Evolutionary conservation across 768 basidiomycete genomes (phyloP).

Genomic region (Boletus vermiculosoides): DNA sequence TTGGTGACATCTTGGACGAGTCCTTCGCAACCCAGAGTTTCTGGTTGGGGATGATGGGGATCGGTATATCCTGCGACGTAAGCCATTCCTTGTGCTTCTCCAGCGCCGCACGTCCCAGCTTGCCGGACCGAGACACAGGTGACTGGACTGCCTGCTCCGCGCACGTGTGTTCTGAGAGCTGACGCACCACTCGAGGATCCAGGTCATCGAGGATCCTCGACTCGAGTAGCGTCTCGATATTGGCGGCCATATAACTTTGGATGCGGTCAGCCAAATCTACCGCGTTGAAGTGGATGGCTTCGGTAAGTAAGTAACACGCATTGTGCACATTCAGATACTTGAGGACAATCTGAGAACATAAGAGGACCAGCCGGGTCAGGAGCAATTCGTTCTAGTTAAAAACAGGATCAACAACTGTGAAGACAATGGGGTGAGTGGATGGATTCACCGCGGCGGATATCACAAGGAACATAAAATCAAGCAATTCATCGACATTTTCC

Average conservation of each 20-base stretch:
- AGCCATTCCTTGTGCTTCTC: conserved; percentile 71
- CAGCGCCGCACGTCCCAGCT: conserved; percentile 53
- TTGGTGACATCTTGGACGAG: conserved; percentile 34
- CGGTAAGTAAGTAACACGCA: conserved; percentile 73
- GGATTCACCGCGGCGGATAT: conserved; percentile 75
- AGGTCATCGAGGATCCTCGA: conserved; percentile 76
- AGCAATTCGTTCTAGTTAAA: conserved; percentile 74
- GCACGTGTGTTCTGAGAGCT: conserved; percentile 59
- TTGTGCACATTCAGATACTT: conserved; percentile 69
- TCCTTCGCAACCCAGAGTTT: conserved; percentile 25
- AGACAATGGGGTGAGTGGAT: background rate
- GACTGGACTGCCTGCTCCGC: conserved; percentile 62
- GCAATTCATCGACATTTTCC: conserved; percentile 63
- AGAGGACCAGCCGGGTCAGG: conserved; percentile 76
- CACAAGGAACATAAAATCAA: conserved; percentile 87
- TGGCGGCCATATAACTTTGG: conserved; percentile 76
- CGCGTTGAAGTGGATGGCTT: conserved; percentile 79
- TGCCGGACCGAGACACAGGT: conserved; percentile 59
- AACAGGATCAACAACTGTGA: background rate
- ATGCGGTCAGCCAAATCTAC: conserved; percentile 64
- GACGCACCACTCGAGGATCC: conserved; percentile 58
- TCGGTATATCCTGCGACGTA: conserved; percentile 63
- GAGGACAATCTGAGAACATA: conserved; percentile 79
- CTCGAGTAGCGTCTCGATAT: conserved; percentile 87
- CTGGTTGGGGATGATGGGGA: conserved; percentile 42